Conservation (phyloP, 352 stramenopile genomes). For the Phytophthora megakarya region DNA sequence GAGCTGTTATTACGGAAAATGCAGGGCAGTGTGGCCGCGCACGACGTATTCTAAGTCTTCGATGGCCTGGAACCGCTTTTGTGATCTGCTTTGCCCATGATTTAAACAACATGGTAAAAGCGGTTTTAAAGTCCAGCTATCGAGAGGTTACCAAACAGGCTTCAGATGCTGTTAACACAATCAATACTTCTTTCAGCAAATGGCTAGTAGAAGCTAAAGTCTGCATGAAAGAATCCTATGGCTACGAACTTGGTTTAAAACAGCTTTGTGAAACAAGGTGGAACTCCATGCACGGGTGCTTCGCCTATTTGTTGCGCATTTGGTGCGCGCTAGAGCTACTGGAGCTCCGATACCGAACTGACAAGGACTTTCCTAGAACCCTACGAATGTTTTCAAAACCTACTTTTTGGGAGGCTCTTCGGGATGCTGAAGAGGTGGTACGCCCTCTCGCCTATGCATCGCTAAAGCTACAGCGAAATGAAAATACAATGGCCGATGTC, state of each 20-base stretch:
- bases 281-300: constrained; percentile 11
- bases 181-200: constrained; percentile 7
- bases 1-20: constrained; percentile 19
- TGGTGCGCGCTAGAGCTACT: constrained; percentile 5
- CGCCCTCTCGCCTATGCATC: not conserved
- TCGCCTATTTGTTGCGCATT: not conserved
- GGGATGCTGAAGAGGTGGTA: not conserved
- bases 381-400: not conserved
- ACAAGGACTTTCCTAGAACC: not conserved
- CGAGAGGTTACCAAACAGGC: constrained; percentile 8
- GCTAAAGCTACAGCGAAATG: constrained; percentile 10
- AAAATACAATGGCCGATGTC: constrained; percentile 16
- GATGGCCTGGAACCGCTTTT: constrained; percentile 9
- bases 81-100: constrained; percentile 18
- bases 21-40: constrained; percentile 13
- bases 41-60: constrained; percentile 12
- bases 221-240: constrained; percentile 9
- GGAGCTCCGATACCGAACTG: not conserved
- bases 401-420: not conserved
- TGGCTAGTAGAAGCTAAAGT: constrained; percentile 11
- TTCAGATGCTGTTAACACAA: constrained; percentile 8
- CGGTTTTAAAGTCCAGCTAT: constrained; percentile 13
- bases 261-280: constrained; percentile 18
- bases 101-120: constrained; percentile 21
- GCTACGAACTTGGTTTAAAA: constrained; percentile 4